Conservation (phyloP, 306 rosid species). For the Purshia tridentata region DNA sequence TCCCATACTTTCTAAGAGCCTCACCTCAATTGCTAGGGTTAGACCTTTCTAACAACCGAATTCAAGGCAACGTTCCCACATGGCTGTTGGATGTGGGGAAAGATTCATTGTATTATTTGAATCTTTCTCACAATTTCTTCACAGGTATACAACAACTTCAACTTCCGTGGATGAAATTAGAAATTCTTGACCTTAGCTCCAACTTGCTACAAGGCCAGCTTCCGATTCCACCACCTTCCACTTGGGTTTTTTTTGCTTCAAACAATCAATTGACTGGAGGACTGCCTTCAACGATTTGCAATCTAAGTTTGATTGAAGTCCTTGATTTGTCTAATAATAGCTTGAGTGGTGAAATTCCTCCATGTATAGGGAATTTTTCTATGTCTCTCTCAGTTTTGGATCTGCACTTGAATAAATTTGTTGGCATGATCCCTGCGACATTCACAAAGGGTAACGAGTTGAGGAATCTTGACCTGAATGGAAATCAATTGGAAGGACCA, state of each 20-base stretch:
- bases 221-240: constrained; percentile 3
- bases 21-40: not conserved
- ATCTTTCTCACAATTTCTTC: constrained; percentile 9
- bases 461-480: not conserved
- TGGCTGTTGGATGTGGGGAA: constrained; percentile 4
- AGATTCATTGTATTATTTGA: not conserved
- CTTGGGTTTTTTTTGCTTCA: not conserved
- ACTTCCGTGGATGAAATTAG: not conserved
- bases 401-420: not conserved
- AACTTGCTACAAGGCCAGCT: not conserved
- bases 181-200: not conserved
- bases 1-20: constrained; percentile 1
- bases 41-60: not conserved
- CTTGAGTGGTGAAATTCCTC: not conserved
- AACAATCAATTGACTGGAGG: not conserved
- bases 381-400: not conserved
- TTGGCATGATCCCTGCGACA: not conserved
- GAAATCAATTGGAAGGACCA: constrained; percentile 19
- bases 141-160: not conserved
- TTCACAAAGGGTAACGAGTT: not conserved
- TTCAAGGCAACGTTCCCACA: too few species aligned
- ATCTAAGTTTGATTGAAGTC: not conserved
- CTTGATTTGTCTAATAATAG: constrained; percentile 7
- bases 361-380: not conserved
- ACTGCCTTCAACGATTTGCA: not conserved